Conservation (phyloP, 169 alveolate species). For the Plasmodium yoelii region DNA sequence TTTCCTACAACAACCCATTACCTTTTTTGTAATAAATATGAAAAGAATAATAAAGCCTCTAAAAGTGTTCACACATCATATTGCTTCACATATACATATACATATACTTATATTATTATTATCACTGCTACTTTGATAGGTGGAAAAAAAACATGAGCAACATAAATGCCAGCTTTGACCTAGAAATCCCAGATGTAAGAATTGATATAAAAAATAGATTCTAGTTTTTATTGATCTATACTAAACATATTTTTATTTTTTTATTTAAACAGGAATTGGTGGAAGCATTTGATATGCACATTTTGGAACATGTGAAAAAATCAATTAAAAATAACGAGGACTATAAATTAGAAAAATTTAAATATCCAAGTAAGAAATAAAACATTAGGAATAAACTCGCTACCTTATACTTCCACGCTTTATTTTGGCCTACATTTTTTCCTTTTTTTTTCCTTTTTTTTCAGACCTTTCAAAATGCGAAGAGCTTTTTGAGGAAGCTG, state of each 20-base stretch:
- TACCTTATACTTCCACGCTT: no score
- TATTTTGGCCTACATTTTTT: no score
- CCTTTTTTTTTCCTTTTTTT: neutral
- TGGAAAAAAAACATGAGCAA: constrained; percentile 72
- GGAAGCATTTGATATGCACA: constrained; percentile 65
- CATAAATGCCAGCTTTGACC: constrained; percentile 20
- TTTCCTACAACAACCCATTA: constrained; percentile 48
- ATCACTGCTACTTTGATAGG: constrained; percentile 3
- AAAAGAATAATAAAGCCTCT: no score
- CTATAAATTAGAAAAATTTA: constrained; percentile 54
- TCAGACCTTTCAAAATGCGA: constrained; percentile 54
- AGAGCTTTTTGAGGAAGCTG: constrained; percentile 57
- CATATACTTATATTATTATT: neutral
- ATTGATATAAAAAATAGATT: neutral
- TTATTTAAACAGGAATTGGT: constrained; percentile 30
- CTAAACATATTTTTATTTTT: neutral
- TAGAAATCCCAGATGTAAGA: constrained; percentile 46
- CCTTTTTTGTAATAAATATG: constrained; percentile 34
- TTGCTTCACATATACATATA: neutral
- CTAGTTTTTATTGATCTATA: neutral
- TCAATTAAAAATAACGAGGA: constrained; percentile 65
- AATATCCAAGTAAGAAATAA: constrained; percentile 61
- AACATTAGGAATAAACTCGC: neutral
- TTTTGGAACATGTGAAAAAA: constrained; percentile 36
- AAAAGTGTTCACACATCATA: no score